phyloP scores from a whole-genome alignment of 768 basidiomycete genomes.

The Pisolithus marmoratus region DNA sequence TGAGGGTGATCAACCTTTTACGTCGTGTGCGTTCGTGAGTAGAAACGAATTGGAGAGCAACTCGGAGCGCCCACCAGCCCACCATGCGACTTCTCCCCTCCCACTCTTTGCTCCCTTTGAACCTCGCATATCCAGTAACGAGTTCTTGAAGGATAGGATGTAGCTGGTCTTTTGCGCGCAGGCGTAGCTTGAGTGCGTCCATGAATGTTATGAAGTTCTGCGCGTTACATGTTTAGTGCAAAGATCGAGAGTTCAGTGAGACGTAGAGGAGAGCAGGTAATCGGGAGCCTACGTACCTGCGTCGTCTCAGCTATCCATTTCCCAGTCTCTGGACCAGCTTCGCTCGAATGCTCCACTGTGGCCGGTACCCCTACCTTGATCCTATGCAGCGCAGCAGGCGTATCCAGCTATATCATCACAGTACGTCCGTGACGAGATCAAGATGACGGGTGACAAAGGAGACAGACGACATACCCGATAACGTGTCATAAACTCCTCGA shows the following conservation, averaged over 20 bases:
- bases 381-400: too few species aligned
- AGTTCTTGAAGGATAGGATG: slow-evolving; percentile 93
- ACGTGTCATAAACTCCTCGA: slow-evolving; percentile 88
- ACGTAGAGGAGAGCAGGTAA: too few species aligned
- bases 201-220: slow-evolving; percentile 98
- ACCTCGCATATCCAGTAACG: slow-evolving; percentile 90
- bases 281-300: too few species aligned
- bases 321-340: too few species aligned
- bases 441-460: too few species aligned
- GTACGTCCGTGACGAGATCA: too few species aligned
- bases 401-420: too few species aligned
- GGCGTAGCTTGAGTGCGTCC: slow-evolving; percentile 89
- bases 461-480: slow-evolving; percentile 55
- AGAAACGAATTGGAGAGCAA: neutral
- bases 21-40: too few species aligned
- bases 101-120: slow-evolving; percentile 95
- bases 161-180: slow-evolving; percentile 96
- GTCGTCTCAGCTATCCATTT: too few species aligned
- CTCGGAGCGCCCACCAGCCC: slow-evolving; percentile 59
- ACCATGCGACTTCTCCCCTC: slow-evolving; percentile 89
- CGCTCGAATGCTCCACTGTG: too few species aligned
- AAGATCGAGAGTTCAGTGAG: too few species aligned
- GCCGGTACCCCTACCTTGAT: too few species aligned
- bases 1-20: slow-evolving; percentile 87
- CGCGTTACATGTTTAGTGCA: neutral